These are phyloP conservation scores for Mycosphaerella arachidis DNA, from an alignment of 2,329 filamentous ascomycete species.

Conservation along the genomic window DNA sequence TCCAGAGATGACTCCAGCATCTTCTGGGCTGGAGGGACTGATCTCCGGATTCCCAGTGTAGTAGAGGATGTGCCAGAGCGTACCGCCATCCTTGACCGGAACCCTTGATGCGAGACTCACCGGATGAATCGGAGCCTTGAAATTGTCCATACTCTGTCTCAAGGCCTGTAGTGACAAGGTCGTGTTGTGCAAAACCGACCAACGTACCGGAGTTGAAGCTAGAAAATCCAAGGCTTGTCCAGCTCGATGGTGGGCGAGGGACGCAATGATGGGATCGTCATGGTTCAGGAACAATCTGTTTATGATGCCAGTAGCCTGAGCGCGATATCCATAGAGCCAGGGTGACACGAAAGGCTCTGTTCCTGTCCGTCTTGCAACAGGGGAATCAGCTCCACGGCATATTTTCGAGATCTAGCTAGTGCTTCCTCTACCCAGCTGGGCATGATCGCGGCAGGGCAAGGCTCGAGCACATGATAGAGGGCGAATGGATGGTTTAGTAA, in stretches of 20 bases:
- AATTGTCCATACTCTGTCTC: neutral
- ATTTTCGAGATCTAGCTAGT: neutral
- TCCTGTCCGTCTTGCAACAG: slow-evolving; percentile 2
- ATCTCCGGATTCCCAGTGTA: slow-evolving; percentile 1
- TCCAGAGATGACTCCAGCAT: no score
- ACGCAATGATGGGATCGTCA: neutral
- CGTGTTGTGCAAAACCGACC: slow-evolving; percentile 4
- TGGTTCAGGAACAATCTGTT: slow-evolving; percentile 4
- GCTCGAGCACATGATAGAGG: neutral
- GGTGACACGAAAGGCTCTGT: neutral
- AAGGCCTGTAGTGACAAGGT: neutral
- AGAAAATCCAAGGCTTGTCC: neutral
- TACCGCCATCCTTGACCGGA: neutral
- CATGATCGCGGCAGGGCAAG: neutral
- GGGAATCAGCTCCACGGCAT: neutral
- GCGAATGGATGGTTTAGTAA: slow-evolving; percentile 10
- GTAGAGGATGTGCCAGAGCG: neutral
- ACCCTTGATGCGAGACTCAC: neutral
- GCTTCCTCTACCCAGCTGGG: slow-evolving; percentile 1
- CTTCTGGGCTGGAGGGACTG: neutral
- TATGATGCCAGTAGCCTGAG: neutral
- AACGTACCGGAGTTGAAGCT: neutral
- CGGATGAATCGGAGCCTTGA: neutral
- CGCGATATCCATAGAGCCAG: slow-evolving; percentile 3
- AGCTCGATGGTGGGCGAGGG: neutral